Evolutionary conservation across 2,329 filamentous ascomycete species (phyloP), one percentile per base, ranked within the genome.

Genomic region (Leptographium flavum): DNA sequence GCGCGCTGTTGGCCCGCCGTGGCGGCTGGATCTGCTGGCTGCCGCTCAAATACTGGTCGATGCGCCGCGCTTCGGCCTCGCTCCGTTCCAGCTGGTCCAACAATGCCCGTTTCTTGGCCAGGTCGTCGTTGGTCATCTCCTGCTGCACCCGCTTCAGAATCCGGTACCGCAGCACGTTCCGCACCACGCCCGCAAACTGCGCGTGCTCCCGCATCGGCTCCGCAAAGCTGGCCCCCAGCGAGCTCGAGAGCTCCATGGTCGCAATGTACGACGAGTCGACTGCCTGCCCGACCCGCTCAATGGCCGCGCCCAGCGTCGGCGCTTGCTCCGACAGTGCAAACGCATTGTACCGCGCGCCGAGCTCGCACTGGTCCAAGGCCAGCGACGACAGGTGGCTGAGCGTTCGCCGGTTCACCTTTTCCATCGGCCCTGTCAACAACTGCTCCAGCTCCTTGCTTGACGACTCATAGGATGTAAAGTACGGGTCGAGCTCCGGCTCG

Each of bases 181-280:
- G 79, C 4, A 98, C 92, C 1, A 98, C 87, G 11, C 92, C 86
- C 1, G 92, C 92, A 60, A 98, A 98, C 58, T 98, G 92, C 13
- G 92, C 88, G 56, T 87, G 94, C 64, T 98, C 92, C 45, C 93
- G 78, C 87, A 98, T 95, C 1, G 92, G 92, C 58, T 98, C 93
- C 0, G 93, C 87, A 58, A 98, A 98, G 53, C 79, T 92, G 30
- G 90, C 88, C 19, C 88, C 88, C n/a, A 98, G 67, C 0, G 83
- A 83, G 2, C 79, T 79, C 0, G 88, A 88, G 3, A 98, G 69
- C 59, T 98, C 92, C 56, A 94, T 86, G 0, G 90, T 96, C 10
- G 86, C 87, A 52, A 98, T 88, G 59, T 96, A 98, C 0, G 92
- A 95, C 10, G 86, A 85, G 60, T 98, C 92, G 9, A 90, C 87